phyloP scores from a whole-genome alignment of 2,329 filamentous ascomycete genomes.

The Xylariaceae sp. region DNA sequence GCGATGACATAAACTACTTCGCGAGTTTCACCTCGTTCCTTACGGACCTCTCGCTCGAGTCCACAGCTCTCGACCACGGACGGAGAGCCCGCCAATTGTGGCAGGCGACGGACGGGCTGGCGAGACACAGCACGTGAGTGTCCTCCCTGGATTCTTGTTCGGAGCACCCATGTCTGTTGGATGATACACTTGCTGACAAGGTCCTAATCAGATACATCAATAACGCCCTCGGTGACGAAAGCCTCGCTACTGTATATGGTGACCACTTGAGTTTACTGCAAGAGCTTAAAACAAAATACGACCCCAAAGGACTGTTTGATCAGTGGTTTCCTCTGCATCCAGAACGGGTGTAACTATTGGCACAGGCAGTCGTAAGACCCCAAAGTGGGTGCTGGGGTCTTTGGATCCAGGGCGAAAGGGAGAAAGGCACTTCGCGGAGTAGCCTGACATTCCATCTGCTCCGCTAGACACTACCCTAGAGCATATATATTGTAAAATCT shows the following conservation, averaged over 20 bases:
- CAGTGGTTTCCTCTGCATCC: conserved; percentile 22
- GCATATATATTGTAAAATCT: too few relatives aligned
- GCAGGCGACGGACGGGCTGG: conserved; percentile 12
- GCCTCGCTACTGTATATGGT: too few relatives aligned
- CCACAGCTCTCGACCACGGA: conserved; percentile 26
- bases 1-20: conserved; percentile 26
- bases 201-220: conserved; percentile 22
- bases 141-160: conserved; percentile 1
- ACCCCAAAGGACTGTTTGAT: conserved; percentile 19
- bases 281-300: conserved; percentile 20
- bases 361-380: too few relatives aligned
- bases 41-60: conserved; percentile 25
- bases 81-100: conserved; percentile 21
- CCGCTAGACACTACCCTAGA: too few relatives aligned
- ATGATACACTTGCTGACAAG: conserved; percentile 2
- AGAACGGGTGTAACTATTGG: too few relatives aligned
- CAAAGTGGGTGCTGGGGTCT: too few relatives aligned
- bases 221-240: conserved; percentile 16
- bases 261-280: too few relatives aligned
- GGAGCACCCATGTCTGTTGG: not conserved
- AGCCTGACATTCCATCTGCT: too few relatives aligned
- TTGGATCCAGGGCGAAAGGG: too few relatives aligned
- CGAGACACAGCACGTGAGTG: conserved; percentile 14
- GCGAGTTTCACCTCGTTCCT: conserved; percentile 33
- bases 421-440: too few relatives aligned